phyloP scores from a whole-genome alignment of 768 basidiomycete species.

The Lanmaoa pseudosensibilis region DNA sequence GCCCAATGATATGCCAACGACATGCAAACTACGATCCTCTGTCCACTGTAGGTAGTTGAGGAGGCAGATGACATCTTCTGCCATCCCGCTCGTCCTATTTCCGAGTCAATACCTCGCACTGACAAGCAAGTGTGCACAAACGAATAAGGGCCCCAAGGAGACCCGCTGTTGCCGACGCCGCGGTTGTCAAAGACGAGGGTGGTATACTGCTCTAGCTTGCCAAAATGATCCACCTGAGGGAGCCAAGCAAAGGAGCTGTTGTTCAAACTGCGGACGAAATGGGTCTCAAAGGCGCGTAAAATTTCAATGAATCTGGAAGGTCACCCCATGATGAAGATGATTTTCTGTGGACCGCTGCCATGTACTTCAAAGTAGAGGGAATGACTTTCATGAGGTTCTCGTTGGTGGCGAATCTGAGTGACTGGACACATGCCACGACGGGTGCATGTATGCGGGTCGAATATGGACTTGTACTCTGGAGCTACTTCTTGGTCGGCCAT shows the following conservation, averaged over 20 bases:
- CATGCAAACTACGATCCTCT: constrained; percentile 54
- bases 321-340: constrained; percentile 78
- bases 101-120: neutral
- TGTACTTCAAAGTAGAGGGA: constrained; percentile 82
- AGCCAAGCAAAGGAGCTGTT: constrained; percentile 63
- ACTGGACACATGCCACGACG: constrained; percentile 79
- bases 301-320: neutral
- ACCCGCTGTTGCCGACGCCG: constrained; percentile 74
- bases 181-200: constrained; percentile 82
- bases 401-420: constrained; percentile 48
- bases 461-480: constrained; percentile 42
- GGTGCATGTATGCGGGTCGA: constrained; percentile 59
- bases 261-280: constrained; percentile 48
- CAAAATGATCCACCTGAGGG: constrained; percentile 65
- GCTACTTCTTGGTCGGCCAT: constrained; percentile 12
- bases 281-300: neutral
- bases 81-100: constrained; percentile 71
- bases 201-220: constrained; percentile 50
- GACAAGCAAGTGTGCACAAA: constrained; percentile 34
- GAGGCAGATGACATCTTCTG: constrained; percentile 65
- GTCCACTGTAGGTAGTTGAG: constrained; percentile 77
- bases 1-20: constrained; percentile 76
- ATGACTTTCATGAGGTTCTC: constrained; percentile 58
- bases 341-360: constrained; percentile 61
- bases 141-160: constrained; percentile 77